Evolutionary conservation across 768 basidiomycete genomes (phyloP).

Genomic region (Hirschioporus abietinus): DNA sequence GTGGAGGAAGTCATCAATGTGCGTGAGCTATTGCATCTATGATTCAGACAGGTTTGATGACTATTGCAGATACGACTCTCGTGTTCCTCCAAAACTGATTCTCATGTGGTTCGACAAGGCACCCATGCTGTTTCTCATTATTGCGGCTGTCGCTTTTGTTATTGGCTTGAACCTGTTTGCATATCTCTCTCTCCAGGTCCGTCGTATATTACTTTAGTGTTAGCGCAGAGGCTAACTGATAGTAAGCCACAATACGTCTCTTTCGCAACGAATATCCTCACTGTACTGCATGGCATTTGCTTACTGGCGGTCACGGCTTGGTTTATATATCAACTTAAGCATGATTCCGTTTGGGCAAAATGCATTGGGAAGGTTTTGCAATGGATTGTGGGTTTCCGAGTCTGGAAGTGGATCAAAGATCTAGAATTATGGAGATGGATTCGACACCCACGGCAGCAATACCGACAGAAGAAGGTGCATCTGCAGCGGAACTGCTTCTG

Average conservation of each 20-base stretch:
- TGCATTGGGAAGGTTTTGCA: background rate
- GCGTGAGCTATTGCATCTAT: background rate
- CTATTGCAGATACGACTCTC: background rate
- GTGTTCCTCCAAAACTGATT: background rate
- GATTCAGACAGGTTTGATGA: background rate
- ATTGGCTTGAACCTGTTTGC: background rate
- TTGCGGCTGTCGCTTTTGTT: background rate
- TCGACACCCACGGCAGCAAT: too few species aligned
- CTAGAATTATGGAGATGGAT: too few species aligned
- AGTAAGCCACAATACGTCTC: background rate
- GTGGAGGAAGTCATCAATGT: conserved; percentile 49
- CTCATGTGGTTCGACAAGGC: background rate
- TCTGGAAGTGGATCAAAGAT: too few species aligned
- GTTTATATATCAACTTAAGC: background rate
- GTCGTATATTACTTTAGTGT: too few species aligned
- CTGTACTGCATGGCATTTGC: background rate
- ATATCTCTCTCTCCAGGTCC: background rate
- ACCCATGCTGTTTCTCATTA: background rate
- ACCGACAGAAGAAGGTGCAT: too few species aligned
- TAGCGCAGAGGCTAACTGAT: background rate
- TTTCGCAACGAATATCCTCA: background rate
- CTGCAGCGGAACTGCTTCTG: background rate
- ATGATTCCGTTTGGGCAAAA: background rate
- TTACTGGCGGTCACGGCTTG: background rate
- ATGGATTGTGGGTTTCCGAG: too few species aligned